Base-by-base conservation (phyloP, 345 rosid species). In the Sisymbrium altissimum region DNA sequence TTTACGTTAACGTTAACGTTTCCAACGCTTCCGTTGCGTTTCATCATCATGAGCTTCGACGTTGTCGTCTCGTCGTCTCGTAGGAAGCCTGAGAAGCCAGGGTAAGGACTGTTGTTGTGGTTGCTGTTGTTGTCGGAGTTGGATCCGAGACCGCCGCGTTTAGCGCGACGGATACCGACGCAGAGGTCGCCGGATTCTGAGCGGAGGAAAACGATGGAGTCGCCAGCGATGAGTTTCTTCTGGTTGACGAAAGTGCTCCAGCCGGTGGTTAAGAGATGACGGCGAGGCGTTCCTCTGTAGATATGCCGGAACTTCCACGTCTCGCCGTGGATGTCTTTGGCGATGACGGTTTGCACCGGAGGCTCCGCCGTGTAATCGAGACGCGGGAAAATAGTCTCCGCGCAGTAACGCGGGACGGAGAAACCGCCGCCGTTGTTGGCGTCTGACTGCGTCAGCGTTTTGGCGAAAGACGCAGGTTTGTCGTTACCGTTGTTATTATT, bases 371-470 rank as follows among this genome's bases (percentile, higher is more conserved):
- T 71, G 78, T 91, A 91, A 71, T 94, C 97, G 69, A 94, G 78
- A 58, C 86, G 76, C 0, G 97, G 98, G 68, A 94, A 94, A 71
- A 94, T 94, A 19, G 97, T 91, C 78, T 94, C 97, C 0, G 98
- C 98, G 50, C 98, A 94, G 74, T 94, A 94, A 40, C 98, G 86
- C 0, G 98, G 98, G 10, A 94, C 98, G 2, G 98, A 94, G 78
- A 94, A 94, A 3, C 98, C 98, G 6, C 98, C 98, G 12, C 98
- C 98, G 75, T 94, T 94, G 77, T 94, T 94, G 4, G 98, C 98
- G 75, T 94, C 98, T 14, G 98, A 94, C 70, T 94, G 95, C 15
- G 97, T 94, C 66, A 94, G 77, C 12, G 97, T 91, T 83, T 94
- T 94, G 0, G 95, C 97, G 69, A 95, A 95, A 33, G 96, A 95